Conservation (phyloP, 768 basidiomycete genomes). For the Xerocomellus intermedius region DNA sequence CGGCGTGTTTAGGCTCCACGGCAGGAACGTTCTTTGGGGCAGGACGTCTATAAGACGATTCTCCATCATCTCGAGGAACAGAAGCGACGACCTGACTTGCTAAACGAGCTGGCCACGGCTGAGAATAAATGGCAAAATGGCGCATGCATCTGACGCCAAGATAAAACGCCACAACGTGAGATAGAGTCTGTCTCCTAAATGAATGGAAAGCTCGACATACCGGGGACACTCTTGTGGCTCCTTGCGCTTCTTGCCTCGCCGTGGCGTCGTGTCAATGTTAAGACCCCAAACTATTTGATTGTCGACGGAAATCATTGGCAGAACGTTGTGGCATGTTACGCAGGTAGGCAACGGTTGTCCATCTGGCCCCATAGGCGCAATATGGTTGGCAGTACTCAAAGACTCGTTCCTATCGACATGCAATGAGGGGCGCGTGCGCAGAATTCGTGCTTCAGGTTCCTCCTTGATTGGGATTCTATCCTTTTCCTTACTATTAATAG, state of each 20-base stretch:
- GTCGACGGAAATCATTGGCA: constrained; percentile 77
- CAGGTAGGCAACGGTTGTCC: constrained; percentile 71
- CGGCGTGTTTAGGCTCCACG: constrained; percentile 55
- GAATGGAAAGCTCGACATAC: constrained; percentile 41
- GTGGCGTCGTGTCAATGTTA: constrained; percentile 44
- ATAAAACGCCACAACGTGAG: constrained; percentile 14
- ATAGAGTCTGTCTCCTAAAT: constrained; percentile 8
- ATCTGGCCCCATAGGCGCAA: constrained; percentile 55
- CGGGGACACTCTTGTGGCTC: constrained; percentile 71
- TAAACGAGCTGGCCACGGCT: constrained; percentile 67
- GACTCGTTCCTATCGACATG: constrained; percentile 36
- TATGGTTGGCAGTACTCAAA: constrained; percentile 39
- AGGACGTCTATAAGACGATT: constrained; percentile 42
- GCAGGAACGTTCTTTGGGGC: constrained; percentile 50
- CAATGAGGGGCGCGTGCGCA: constrained; percentile 48
- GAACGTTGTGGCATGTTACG: constrained; percentile 63
- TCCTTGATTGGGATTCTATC: constrained; percentile 47
- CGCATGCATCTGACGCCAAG: constrained; percentile 62
- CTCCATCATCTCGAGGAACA: constrained; percentile 47
- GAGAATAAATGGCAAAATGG: constrained; percentile 73
- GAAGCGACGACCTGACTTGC: constrained; percentile 44
- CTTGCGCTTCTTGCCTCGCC: constrained; percentile 54
- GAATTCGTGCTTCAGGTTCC: constrained; percentile 45
- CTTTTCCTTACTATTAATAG: constrained; percentile 36
- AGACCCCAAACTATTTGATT: constrained; percentile 75